phyloP scores from a whole-genome alignment of 805 yeast genomes.

The Candida ortonii region DNA sequence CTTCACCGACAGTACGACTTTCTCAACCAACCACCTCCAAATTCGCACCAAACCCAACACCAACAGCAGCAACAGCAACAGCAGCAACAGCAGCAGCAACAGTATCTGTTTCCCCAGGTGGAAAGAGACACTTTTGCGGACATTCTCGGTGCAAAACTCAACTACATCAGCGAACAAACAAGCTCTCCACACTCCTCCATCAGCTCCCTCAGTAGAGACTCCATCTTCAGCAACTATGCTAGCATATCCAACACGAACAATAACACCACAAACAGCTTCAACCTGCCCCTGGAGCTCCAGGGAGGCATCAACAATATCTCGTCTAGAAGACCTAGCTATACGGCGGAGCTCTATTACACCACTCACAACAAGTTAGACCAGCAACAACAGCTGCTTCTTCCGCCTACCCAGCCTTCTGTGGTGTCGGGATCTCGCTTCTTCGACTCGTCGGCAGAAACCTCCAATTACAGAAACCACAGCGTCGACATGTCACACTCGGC shows the following conservation, averaged over 20 bases:
- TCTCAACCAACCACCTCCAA: conserved; percentile 4
- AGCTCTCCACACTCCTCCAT: conserved; percentile 31
- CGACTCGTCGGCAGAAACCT: conserved; percentile 10
- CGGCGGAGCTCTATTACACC: conserved; percentile 59
- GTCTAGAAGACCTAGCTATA: conserved; percentile 71
- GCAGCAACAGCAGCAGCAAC: conserved; percentile 12
- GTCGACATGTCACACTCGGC: conserved; percentile 12
- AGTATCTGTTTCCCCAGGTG: conserved; percentile 7
- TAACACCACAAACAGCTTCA: conserved; percentile 30
- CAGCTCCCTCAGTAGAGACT: conserved; percentile 30
- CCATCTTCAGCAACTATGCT: conserved; percentile 21
- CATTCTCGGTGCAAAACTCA: conserved; percentile 17
- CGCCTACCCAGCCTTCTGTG: too few species aligned
- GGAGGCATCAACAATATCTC: conserved; percentile 62
- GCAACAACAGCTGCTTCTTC: conserved; percentile 19
- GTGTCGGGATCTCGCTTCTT: conserved; percentile 27
- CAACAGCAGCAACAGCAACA: conserved; percentile 12
- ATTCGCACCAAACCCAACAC: conserved; percentile 12
- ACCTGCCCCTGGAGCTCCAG: conserved; percentile 56
- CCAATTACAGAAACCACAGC: conserved; percentile 17
- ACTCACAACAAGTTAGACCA: conserved; percentile 23
- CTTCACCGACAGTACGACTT: conserved; percentile 3
- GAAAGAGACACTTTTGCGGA: conserved; percentile 21
- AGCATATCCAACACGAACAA: conserved; percentile 7
- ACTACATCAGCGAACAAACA: conserved; percentile 16